Evolutionary conservation across 1,139 yeast species (phyloP).

Genomic region (Pichia sp.): DNA sequence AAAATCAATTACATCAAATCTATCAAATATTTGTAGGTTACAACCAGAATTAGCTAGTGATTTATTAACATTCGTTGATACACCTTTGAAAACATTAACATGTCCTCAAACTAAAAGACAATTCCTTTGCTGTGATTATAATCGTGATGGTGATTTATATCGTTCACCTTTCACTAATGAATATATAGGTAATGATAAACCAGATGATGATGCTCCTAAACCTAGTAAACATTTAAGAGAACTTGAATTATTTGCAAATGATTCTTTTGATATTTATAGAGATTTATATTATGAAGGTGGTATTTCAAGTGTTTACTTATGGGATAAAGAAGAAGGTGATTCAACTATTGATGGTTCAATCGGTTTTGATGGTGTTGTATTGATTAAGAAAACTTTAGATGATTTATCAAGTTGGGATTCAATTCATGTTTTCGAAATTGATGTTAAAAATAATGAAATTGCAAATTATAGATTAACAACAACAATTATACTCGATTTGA

Average conservation of each 20-base stretch:
- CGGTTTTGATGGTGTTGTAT: slow-evolving; percentile 84
- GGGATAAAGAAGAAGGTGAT: slow-evolving; percentile 67
- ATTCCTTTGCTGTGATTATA: slow-evolving; percentile 85
- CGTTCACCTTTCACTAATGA: slow-evolving; percentile 89
- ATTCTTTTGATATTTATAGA: slow-evolving; percentile 85
- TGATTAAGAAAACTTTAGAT: slow-evolving; percentile 66
- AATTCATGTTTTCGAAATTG: slow-evolving; percentile 79
- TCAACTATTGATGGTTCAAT: slow-evolving; percentile 35
- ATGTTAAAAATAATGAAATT: slow-evolving; percentile 32
- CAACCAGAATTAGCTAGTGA: slow-evolving; percentile 87
- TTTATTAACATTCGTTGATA: slow-evolving; percentile 77
- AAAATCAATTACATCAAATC: slow-evolving; percentile 51
- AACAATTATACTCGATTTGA: slow-evolving; percentile 73
- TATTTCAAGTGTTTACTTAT: slow-evolving; percentile 79
- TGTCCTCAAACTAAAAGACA: slow-evolving; percentile 59
- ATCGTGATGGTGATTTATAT: slow-evolving; percentile 88
- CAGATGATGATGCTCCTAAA: slow-evolving; percentile 62
- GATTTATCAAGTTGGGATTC: slow-evolving; percentile 17
- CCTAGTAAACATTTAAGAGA: slow-evolving; percentile 65
- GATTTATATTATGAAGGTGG: slow-evolving; percentile 95
- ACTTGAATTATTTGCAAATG: slow-evolving; percentile 76
- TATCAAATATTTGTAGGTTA: slow-evolving; percentile 62
- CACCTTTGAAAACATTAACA: slow-evolving; percentile 57
- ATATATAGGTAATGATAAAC: slow-evolving; percentile 56
- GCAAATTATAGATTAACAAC: slow-evolving; percentile 75